A percentile compares a stretch with the other conserved stretches of the same genome.
Conservation (phyloP, 208 protist species). For the Leishmania gerbilli region DNA sequence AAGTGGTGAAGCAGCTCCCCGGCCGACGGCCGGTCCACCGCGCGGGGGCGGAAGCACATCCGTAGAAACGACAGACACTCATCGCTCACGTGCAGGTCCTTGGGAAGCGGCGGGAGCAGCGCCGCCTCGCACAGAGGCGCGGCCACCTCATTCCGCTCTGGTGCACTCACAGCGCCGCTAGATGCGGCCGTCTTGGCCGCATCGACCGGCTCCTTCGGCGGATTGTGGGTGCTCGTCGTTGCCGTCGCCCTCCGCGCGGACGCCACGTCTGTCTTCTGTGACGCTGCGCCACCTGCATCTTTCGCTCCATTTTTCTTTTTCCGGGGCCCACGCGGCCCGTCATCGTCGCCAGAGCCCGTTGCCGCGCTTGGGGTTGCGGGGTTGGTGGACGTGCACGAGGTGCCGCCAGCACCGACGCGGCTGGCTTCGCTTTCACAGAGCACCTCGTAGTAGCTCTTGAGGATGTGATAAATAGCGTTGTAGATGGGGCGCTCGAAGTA, state of each 20-base stretch:
- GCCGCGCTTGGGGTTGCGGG: not conserved
- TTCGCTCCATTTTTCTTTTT: not conserved
- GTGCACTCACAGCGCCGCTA: not conserved
- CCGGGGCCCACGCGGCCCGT: constrained; percentile 11
- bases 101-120: constrained; percentile 43
- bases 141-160: not conserved
- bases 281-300: not conserved
- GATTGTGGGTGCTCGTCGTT: not conserved
- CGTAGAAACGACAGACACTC: constrained; percentile 57
- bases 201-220: constrained; percentile 32
- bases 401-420: not conserved
- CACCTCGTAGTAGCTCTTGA: constrained; percentile 24
- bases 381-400: not conserved
- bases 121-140: not conserved
- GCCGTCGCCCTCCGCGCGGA: not conserved
- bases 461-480: constrained; percentile 72
- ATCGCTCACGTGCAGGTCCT: constrained; percentile 16
- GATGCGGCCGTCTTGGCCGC: constrained; percentile 5
- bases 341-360: not conserved
- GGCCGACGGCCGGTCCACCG: constrained; percentile 48
- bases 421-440: constrained; percentile 1
- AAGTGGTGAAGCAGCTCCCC: constrained; percentile 41
- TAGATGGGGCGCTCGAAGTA: constrained; percentile 66
- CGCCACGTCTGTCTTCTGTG: constrained; percentile 1
- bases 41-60: constrained; percentile 58